These are phyloP conservation scores for Elasticomyces elasticus DNA, from an alignment of 495 filamentous ascomycete species.

Conservation along the genomic window DNA sequence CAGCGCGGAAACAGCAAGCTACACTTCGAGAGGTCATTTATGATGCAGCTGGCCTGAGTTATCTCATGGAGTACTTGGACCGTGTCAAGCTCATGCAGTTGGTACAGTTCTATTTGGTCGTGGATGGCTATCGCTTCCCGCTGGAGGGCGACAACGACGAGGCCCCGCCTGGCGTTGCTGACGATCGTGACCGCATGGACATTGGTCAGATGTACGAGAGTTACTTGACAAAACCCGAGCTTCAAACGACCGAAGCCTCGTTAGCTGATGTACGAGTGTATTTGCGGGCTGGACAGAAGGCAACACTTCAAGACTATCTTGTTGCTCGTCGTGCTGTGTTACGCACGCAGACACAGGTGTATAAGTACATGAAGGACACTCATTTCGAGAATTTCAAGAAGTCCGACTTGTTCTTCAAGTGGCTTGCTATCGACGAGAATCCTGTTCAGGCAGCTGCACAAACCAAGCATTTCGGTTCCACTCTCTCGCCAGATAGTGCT, in stretches of 20 bases:
- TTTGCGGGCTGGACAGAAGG: conserved; percentile 61
- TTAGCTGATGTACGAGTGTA: conserved; percentile 64
- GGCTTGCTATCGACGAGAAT: conserved; percentile 77
- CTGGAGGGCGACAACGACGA: conserved; percentile 73
- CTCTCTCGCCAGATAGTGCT: conserved; percentile 18
- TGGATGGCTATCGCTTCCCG: conserved; percentile 93
- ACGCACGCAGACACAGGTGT: conserved; percentile 66
- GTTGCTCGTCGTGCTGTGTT: conserved; percentile 73
- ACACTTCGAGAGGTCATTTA: conserved; percentile 74
- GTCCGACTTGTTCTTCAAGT: conserved; percentile 92
- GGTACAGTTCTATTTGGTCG: conserved; percentile 98
- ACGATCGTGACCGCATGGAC: conserved; percentile 70
- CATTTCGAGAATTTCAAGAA: conserved; percentile 81
- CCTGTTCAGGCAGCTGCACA: conserved; percentile 28
- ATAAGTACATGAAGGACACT: conserved; percentile 69
- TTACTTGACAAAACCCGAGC: conserved; percentile 72
- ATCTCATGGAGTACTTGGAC: conserved; percentile 99
- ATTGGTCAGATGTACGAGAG: conserved; percentile 81
- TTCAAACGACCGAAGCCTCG: conserved; percentile 62
- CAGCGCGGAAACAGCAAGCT: conserved; percentile 55
- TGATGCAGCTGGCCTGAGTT: conserved; percentile 81
- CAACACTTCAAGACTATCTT: conserved; percentile 71
- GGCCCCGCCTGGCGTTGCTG: conserved; percentile 53
- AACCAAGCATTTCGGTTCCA: conserved; percentile 21
- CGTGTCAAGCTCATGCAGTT: conserved; percentile 73